Evolutionary conservation across 2,329 filamentous ascomycete genomes (phyloP).

Genomic region (Fusarium brevicatenulatum): DNA sequence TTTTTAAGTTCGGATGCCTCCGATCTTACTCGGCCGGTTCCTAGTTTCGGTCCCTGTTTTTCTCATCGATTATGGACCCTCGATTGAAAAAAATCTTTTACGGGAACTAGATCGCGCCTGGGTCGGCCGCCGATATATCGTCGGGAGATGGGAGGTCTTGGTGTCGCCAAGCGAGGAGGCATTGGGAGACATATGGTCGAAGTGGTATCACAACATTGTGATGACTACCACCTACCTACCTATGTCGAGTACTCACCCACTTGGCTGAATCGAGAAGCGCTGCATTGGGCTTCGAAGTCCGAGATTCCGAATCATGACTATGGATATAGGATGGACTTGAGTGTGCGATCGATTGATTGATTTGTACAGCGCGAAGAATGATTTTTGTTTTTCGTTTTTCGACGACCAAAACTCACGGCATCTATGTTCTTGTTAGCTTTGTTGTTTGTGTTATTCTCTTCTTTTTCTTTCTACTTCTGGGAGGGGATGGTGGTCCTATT

Average conservation of each 20-base stretch:
- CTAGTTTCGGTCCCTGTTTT: conserved; percentile 5
- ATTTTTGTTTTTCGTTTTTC: neutral
- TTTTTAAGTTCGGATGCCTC: conserved; percentile 15
- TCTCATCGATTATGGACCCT: conserved; percentile 7
- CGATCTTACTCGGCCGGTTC: conserved; percentile 17
- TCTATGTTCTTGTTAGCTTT: conserved; percentile 25
- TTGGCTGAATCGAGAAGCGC: neutral
- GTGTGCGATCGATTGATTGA: conserved; percentile 11
- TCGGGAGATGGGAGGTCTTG: neutral
- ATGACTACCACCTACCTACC: neutral
- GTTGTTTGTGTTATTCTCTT: conserved; percentile 11
- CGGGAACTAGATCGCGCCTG: neutral
- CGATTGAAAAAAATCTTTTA: neutral
- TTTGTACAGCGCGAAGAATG: conserved; percentile 18
- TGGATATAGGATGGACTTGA: conserved; percentile 23
- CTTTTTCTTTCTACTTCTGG: neutral
- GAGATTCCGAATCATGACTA: conserved; percentile 25
- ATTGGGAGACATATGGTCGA: neutral
- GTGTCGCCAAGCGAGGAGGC: neutral
- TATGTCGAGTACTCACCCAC: neutral
- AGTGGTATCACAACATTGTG: neutral
- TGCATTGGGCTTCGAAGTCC: neutral
- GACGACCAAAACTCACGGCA: conserved; percentile 32
- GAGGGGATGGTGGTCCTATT: neutral
- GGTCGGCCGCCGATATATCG: neutral